Evolutionary conservation across 2,329 filamentous ascomycete species (phyloP).

Genomic region (Pseudogymnoascus pannorum): DNA sequence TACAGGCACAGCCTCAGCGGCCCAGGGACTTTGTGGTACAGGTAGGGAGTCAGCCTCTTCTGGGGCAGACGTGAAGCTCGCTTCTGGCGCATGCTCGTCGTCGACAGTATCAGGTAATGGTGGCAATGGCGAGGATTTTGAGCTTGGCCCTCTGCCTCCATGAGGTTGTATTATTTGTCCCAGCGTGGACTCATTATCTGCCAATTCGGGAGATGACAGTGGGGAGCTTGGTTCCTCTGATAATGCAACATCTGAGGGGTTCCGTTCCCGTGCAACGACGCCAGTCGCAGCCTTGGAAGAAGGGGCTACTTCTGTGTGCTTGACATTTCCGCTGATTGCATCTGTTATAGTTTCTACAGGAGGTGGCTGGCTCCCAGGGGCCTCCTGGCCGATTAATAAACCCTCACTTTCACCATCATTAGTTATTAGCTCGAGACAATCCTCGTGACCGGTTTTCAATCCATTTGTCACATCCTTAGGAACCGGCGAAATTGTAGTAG

Average conservation of each 20-base stretch:
- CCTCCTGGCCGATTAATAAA: neutral
- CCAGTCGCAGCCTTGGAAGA: neutral
- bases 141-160: neutral
- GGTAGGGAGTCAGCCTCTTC: neutral
- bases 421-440: neutral
- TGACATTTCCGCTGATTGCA: neutral
- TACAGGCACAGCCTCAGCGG: conserved; percentile 12
- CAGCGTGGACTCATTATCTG: neutral
- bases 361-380: neutral
- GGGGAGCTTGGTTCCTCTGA: neutral
- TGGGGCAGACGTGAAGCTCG: neutral
- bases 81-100: neutral
- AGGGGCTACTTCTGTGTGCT: neutral
- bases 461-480: neutral
- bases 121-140: neutral
- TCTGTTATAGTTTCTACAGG: neutral
- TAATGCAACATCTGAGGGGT: neutral
- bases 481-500: neutral
- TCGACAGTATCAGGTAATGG: neutral
- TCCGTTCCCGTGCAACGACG: neutral
- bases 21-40: conserved; percentile 26
- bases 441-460: neutral
- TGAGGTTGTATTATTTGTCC: neutral
- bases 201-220: neutral
- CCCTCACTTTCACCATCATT: neutral